Percentiles rank a stretch among this genome's conserved stretches.
These are phyloP conservation scores for Ganoderma leucocontextum DNA, from an alignment of 1,284 basidiomycete species.

Conservation along the genomic window DNA sequence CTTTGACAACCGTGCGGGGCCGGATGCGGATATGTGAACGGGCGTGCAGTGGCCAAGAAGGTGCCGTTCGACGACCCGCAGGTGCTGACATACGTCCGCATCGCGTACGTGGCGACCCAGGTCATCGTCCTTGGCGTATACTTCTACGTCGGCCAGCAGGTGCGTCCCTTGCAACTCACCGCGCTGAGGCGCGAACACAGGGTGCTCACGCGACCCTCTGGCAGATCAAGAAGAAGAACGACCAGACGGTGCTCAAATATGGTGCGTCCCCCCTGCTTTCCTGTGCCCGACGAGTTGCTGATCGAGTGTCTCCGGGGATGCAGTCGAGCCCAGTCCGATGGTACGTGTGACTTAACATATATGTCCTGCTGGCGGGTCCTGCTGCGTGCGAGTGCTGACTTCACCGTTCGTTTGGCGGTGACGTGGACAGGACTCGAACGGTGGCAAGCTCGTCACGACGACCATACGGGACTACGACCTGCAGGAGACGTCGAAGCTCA, in stretches of 20 bases:
- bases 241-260: slow-evolving; percentile 95
- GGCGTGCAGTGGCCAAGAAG: slow-evolving; percentile 80
- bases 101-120: slow-evolving; percentile 85
- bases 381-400: not conserved
- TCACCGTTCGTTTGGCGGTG: not conserved
- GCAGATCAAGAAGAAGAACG: slow-evolving; percentile 94
- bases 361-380: slow-evolving; percentile 25
- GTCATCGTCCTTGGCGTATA: slow-evolving; percentile 74
- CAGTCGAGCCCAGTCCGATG: slow-evolving; percentile 74
- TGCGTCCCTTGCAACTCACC: slow-evolving; percentile 41
- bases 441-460: slow-evolving; percentile 87
- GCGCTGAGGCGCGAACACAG: not conserved
- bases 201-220: not conserved
- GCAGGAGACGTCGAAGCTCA: slow-evolving; percentile 86
- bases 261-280: slow-evolving; percentile 54
- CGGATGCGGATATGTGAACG: not conserved
- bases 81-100: slow-evolving; percentile 83
- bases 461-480: slow-evolving; percentile 96
- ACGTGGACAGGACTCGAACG: slow-evolving; percentile 65
- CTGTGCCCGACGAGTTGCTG: not conserved
- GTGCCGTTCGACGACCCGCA: slow-evolving; percentile 93
- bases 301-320: not conserved
- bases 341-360: slow-evolving; percentile 63
- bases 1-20: not conserved
- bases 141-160: slow-evolving; percentile 78